Conservation (phyloP, 2,329 filamentous ascomycete genomes). For the Epichloe scottii region DNA sequence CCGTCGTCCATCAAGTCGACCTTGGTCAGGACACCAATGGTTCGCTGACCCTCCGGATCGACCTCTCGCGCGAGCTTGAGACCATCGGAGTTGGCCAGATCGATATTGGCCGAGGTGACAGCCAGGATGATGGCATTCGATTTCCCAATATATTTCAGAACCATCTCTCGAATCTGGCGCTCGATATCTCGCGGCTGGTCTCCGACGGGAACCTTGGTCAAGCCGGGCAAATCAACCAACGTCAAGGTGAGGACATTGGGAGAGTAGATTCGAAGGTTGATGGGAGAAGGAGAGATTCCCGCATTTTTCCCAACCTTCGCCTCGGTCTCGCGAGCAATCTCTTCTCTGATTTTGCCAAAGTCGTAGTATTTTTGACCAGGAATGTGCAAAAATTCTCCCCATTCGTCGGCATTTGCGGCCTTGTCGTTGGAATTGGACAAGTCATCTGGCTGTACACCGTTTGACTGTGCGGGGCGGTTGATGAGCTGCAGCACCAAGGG, state of each 20-base stretch:
- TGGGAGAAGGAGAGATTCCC: conserved; percentile 90
- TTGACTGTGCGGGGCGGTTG: conserved; percentile 67
- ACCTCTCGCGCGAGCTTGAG: conserved; percentile 93
- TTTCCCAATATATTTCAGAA: conserved; percentile 96
- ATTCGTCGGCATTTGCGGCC: conserved; percentile 86
- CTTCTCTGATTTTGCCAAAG: conserved; percentile 96
- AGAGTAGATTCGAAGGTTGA: conserved; percentile 97
- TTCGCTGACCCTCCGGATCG: conserved; percentile 92
- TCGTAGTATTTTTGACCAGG: conserved; percentile 96
- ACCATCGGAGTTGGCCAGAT: conserved; percentile 97
- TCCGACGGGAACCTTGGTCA: conserved; percentile 93
- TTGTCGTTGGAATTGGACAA: conserved; percentile 60
- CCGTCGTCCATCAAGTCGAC: conserved; percentile 98
- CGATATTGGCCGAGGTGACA: conserved; percentile 91
- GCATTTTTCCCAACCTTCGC: conserved; percentile 92
- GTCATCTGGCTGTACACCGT: conserved; percentile 58
- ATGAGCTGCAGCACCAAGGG: conserved; percentile 96
- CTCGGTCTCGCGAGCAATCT: conserved; percentile 94
- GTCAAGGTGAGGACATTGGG: conserved; percentile 96
- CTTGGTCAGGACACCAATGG: conserved; percentile 96
- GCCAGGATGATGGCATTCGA: conserved; percentile 96
- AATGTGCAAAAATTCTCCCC: conserved; percentile 97
- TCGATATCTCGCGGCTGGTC: conserved; percentile 96
- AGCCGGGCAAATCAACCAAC: conserved; percentile 85
- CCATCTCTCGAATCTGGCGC: conserved; percentile 93